Conservation (phyloP, 1,284 basidiomycete species). For the Exobasidium rhododendri region DNA sequence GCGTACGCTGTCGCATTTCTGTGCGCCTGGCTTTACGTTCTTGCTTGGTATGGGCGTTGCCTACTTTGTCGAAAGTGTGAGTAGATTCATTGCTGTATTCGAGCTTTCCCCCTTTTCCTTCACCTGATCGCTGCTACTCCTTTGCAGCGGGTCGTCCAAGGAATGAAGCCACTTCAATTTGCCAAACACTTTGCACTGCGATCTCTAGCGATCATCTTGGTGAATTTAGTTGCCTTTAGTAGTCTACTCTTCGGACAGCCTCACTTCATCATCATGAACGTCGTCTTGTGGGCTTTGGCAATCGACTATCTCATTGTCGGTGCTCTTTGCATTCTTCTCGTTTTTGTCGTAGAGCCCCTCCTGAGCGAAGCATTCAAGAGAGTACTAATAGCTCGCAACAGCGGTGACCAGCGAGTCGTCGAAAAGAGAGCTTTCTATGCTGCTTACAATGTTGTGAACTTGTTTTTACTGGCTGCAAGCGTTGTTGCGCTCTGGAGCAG, state of each 20-base stretch:
- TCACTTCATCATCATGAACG: constrained; percentile 26
- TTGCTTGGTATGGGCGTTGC: constrained; percentile 39
- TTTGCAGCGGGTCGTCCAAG: constrained; percentile 17
- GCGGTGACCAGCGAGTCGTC: constrained; percentile 5
- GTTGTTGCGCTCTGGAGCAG: constrained; percentile 30
- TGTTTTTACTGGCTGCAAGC: constrained; percentile 19
- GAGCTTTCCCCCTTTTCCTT: too few relatives aligned
- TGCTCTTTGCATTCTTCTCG: constrained; percentile 21
- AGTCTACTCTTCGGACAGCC: constrained; percentile 7
- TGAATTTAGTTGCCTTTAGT: constrained; percentile 23
- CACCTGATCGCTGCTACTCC: too few relatives aligned
- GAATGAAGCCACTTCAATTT: constrained; percentile 20
- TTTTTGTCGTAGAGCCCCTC: constrained; percentile 14
- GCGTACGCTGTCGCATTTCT: constrained; percentile 32
- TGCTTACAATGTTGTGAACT: constrained; percentile 21
- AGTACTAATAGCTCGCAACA: background rate
- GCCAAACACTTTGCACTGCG: constrained; percentile 23
- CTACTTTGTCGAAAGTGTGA: constrained; percentile 23
- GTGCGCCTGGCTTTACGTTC: constrained; percentile 38
- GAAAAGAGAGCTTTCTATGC: background rate
- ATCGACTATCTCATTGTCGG: constrained; percentile 35
- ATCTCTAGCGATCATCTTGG: constrained; percentile 24
- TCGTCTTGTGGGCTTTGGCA: constrained; percentile 32
- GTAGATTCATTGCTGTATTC: background rate
- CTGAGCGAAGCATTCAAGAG: background rate